Evolutionary conservation across 1,284 basidiomycete species (phyloP), one percentile per base, ranked within the genome.

Genomic region (Microbotryum violaceum): DNA sequence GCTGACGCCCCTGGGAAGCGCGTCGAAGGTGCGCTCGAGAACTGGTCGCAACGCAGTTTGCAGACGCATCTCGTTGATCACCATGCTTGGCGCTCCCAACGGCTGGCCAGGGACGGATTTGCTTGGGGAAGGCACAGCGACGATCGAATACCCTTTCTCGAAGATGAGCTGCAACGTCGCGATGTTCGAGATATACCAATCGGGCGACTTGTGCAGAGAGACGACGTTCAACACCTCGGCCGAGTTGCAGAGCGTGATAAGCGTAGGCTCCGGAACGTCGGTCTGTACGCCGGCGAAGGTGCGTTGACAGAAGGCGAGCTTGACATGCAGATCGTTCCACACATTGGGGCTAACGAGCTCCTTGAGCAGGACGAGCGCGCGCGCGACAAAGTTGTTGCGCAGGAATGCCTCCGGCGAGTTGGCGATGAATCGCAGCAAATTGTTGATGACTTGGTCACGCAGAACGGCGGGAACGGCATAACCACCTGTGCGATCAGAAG

Each of bases 281-380:
- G 80, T 82, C 88, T 75, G 66, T 10, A 42, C 37, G 71, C 69
- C 67, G 70, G 64, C 59, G 54, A 97, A 81, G 1, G 87, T 82
- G 51, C 89, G 82, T 60, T 86, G 83, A 77, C 97, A 96, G 76
- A 87, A 96, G 57, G 86, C 84, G 50, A 97, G 78, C 69, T 97
- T 96, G 65, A 97, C 86, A 12, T 88, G 88, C 18, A 97, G 91
- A 72, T 94, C 91, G n/a, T 82, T 85, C 88, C 96, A 91, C 20
- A 91, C 91, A 56, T 82, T 83, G 1, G 87, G 84, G 2, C 86
- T 84, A 29, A 93, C 82, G 70, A 97, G 85, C 68, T 84, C 81
- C 71, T 88, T 85, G 62, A 99, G 80, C n/a, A 96, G 78, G 6
- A 81, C 78, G 56, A 97, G 79, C 0, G 91, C 90, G 63, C 89